These are phyloP conservation scores for Coemansia guatemalensis DNA, from an alignment of 192 early-diverging fungal species.

Conservation along the genomic window DNA sequence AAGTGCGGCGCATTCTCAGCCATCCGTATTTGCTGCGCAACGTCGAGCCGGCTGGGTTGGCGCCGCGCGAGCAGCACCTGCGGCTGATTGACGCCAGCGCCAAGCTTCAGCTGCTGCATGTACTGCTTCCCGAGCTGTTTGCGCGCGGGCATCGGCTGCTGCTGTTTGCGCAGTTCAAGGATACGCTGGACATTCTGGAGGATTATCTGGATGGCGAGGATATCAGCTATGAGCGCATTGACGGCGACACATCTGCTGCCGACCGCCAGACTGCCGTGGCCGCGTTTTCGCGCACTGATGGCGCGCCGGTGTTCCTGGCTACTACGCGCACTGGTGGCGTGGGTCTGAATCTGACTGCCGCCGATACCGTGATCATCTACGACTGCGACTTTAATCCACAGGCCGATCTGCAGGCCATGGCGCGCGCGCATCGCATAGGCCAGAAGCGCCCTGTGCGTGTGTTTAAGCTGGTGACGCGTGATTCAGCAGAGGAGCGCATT, in stretches of 20 bases:
- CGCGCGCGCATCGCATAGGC: constrained; percentile 94
- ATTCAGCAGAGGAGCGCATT: constrained; percentile 96
- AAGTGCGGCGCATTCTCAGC: constrained; percentile 92
- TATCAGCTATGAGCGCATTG: constrained; percentile 79
- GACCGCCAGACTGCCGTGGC: constrained; percentile 85
- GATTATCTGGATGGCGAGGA: constrained; percentile 82
- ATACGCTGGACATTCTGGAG: constrained; percentile 85
- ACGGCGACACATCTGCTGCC: constrained; percentile 79
- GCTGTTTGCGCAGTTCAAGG: constrained; percentile 96
- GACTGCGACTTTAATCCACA: constrained; percentile 93
- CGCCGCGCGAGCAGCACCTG: constrained; percentile 67
- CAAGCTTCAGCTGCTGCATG: constrained; percentile 93
- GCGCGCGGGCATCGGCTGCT: constrained; percentile 88
- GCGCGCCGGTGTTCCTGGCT: constrained; percentile 86
- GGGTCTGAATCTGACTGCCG: constrained; percentile 91
- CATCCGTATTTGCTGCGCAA: constrained; percentile 84
- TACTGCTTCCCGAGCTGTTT: constrained; percentile 81
- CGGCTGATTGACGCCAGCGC: constrained; percentile 85
- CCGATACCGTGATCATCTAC: constrained; percentile 95
- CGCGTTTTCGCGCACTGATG: constrained; percentile 81
- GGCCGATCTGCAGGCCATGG: constrained; percentile 94
- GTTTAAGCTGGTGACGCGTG: constrained; percentile 91
- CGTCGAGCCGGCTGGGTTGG: constrained; percentile 58
- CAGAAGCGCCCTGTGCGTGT: constrained; percentile 95
- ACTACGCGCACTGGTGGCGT: constrained; percentile 93